Conservation (phyloP, 345 rosid genomes). For the Eutrema yunnanense region DNA sequence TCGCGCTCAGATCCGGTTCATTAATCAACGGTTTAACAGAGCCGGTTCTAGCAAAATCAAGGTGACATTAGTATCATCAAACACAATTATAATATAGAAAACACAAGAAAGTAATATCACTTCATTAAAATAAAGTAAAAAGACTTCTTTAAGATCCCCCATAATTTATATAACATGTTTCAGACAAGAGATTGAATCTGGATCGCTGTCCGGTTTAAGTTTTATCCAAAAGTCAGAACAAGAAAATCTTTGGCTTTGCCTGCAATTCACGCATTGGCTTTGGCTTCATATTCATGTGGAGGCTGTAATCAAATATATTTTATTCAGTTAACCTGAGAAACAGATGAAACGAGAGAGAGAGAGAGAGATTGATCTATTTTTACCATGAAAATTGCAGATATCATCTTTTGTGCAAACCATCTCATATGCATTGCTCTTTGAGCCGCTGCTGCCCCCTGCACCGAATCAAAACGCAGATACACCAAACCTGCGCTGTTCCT, state of each 20-base stretch:
- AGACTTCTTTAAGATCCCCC: neutral
- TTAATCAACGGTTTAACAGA: too few relatives aligned
- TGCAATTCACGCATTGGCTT: conserved; percentile 35
- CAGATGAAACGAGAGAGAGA: neutral
- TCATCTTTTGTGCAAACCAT: conserved; percentile 88
- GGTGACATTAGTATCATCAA: too few relatives aligned
- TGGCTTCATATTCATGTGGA: conserved; percentile 63
- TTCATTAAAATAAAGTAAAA: neutral
- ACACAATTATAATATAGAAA: too few relatives aligned
- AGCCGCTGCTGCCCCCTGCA: conserved; percentile 56
- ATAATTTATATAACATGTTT: conserved; percentile 4
- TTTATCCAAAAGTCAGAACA: conserved; percentile 15
- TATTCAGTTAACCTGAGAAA: neutral
- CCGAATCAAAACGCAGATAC: conserved; percentile 60
- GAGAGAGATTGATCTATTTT: neutral
- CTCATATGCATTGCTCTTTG: conserved; percentile 89
- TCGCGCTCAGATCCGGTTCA: too few relatives aligned
- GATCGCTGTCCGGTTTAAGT: conserved; percentile 6
- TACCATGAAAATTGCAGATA: conserved; percentile 84
- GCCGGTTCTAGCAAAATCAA: too few relatives aligned
- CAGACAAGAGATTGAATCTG: conserved; percentile 16
- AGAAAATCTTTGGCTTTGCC: conserved; percentile 9
- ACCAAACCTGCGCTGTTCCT: conserved; percentile 80
- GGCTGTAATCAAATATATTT: conserved; percentile 33
- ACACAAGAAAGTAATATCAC: neutral